These are phyloP conservation scores for Fusarium pininemorale DNA, from an alignment of 2,329 filamentous ascomycete species.

Conservation along the genomic window DNA sequence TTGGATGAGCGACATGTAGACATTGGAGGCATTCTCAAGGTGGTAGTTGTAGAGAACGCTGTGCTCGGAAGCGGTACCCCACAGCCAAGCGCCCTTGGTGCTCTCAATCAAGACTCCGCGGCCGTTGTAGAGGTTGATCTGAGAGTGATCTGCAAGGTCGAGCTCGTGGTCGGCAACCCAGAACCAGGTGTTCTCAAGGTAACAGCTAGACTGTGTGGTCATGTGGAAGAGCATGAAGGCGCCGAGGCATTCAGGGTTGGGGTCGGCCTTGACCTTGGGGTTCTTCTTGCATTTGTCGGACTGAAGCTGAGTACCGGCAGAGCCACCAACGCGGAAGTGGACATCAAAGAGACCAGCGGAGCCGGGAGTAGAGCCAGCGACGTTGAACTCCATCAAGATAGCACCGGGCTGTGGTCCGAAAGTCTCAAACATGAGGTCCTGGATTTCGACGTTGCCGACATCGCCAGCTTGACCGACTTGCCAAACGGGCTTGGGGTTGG, in stretches of 20 bases:
- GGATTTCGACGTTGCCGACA: slow-evolving; percentile 83
- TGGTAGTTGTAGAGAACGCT: slow-evolving; percentile 84
- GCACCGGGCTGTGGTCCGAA: slow-evolving; percentile 85
- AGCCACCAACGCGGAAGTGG: slow-evolving; percentile 93
- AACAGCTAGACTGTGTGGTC: slow-evolving; percentile 70
- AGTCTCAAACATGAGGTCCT: slow-evolving; percentile 86
- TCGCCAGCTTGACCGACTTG: slow-evolving; percentile 83
- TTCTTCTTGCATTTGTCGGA: slow-evolving; percentile 82
- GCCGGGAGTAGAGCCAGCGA: slow-evolving; percentile 73
- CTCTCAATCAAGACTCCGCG: slow-evolving; percentile 85
- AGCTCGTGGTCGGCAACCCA: slow-evolving; percentile 94
- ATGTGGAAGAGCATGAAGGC: slow-evolving; percentile 77
- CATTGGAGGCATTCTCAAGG: slow-evolving; percentile 76
- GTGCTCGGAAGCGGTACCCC: slow-evolving; percentile 77
- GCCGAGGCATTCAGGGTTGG: slow-evolving; percentile 75
- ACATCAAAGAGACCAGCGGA: slow-evolving; percentile 90
- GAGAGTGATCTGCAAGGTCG: slow-evolving; percentile 75
- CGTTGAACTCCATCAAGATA: slow-evolving; percentile 92
- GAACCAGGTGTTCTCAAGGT: slow-evolving; percentile 90
- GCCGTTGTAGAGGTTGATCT: slow-evolving; percentile 89
- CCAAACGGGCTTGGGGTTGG: slow-evolving; percentile 84
- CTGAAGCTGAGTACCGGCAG: slow-evolving; percentile 84
- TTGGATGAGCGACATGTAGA: slow-evolving; percentile 87
- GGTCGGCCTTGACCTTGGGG: slow-evolving; percentile 66
- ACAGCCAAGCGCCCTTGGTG: slow-evolving; percentile 79